phyloP scores from a whole-genome alignment of 2,329 filamentous ascomycete species.

The Aureobasidium sp. region DNA sequence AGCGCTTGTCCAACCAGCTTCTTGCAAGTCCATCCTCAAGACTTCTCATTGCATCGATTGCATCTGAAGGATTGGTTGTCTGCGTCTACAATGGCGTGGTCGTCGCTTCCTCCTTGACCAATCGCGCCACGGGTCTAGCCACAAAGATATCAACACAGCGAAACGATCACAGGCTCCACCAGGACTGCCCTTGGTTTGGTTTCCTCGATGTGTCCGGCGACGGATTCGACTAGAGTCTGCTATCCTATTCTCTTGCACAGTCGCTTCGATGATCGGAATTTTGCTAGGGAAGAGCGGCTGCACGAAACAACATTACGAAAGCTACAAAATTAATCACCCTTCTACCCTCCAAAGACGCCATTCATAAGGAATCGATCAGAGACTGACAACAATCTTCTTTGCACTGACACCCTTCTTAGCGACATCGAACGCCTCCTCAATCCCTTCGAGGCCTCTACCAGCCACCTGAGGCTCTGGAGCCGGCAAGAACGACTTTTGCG shows the following conservation, averaged over 20 bases:
- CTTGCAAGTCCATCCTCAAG: neutral
- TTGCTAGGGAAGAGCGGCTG: neutral
- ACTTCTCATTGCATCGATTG: neutral
- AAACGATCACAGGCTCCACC: too few relatives aligned
- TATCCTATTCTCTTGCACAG: neutral
- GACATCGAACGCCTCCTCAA: conserved; percentile 20
- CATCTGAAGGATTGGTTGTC: too few relatives aligned
- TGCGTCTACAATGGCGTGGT: too few relatives aligned
- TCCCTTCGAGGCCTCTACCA: conserved; percentile 21
- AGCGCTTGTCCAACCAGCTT: neutral
- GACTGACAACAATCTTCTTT: conserved; percentile 21
- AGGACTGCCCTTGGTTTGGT: too few relatives aligned
- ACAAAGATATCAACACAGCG: too few relatives aligned
- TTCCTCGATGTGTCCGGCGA: too few relatives aligned
- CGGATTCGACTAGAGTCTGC: too few relatives aligned
- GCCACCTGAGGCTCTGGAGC: conserved; percentile 23
- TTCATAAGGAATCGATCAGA: neutral
- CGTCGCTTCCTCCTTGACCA: too few relatives aligned
- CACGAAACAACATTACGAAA: neutral
- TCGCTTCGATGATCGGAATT: neutral
- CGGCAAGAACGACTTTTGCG: conserved; percentile 26
- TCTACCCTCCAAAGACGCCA: neutral
- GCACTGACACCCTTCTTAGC: conserved; percentile 19
- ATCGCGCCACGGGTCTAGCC: too few relatives aligned
- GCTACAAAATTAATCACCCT: neutral